Conservation (phyloP, 2,329 filamentous ascomycete species). For the Drechslera avenae region DNA sequence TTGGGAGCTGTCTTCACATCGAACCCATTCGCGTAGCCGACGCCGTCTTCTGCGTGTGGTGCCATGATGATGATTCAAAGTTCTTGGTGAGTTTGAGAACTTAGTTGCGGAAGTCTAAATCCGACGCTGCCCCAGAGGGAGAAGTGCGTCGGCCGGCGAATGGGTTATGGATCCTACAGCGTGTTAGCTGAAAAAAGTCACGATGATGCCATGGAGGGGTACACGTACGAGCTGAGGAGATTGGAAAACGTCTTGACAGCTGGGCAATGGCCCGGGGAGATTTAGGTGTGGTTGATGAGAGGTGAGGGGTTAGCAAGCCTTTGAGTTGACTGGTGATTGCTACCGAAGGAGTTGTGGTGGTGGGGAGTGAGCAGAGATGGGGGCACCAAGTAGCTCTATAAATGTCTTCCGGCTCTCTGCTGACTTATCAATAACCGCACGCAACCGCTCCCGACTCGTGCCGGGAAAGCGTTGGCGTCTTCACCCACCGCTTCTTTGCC, state of each 20-base stretch:
- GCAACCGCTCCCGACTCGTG: constrained; percentile 29
- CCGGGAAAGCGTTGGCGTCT: constrained; percentile 26
- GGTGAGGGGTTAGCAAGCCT: constrained; percentile 12
- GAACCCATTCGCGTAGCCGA: constrained; percentile 62
- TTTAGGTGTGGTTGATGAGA: constrained; percentile 19
- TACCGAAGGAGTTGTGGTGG: constrained; percentile 13
- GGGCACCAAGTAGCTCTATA: constrained; percentile 21
- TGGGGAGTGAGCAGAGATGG: constrained; percentile 12
- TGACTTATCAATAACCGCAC: constrained; percentile 28
- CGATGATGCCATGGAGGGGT: constrained; percentile 19
- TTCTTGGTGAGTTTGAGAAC: constrained; percentile 33
- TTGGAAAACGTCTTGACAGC: constrained; percentile 98
- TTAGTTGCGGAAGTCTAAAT: constrained; percentile 54
- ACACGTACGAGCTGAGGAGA: constrained; percentile 89
- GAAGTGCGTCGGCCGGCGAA: constrained; percentile 96
- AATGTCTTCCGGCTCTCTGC: constrained; percentile 22
- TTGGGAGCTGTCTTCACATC: constrained; percentile 52
- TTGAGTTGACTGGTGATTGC: constrained; percentile 13
- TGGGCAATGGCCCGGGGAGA: constrained; percentile 51
- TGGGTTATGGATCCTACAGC: constrained; percentile 82
- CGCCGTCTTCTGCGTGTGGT: constrained; percentile 79
- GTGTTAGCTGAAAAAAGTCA: constrained; percentile 27
- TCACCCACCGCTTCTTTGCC: constrained; percentile 41
- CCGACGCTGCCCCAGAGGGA: constrained; percentile 79
- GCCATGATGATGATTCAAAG: constrained; percentile 69